These are phyloP conservation scores for Umbilicaria muhlenbergii DNA, from an alignment of 495 filamentous ascomycete genomes.

Conservation along the genomic window DNA sequence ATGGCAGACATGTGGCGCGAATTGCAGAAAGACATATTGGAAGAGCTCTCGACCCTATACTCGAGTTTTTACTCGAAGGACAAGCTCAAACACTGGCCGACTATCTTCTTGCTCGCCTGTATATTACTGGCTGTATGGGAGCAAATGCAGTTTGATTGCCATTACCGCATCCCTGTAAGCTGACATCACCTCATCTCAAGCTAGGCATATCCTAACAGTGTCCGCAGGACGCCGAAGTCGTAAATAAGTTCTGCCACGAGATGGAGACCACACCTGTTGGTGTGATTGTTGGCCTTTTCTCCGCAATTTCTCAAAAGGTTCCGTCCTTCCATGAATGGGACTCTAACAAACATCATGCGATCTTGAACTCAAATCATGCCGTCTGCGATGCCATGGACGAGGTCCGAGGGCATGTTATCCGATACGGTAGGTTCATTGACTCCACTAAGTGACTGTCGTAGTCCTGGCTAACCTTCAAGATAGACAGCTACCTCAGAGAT, in stretches of 20 bases:
- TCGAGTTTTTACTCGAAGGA: conserved; percentile 85
- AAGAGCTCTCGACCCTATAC: conserved; percentile 79
- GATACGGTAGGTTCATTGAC: conserved; percentile 53
- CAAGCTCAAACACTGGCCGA: conserved; percentile 92
- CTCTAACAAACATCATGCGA: conserved; percentile 67
- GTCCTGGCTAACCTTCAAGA: conserved; percentile 14
- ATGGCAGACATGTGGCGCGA: conserved; percentile 94
- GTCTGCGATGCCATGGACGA: conserved; percentile 91
- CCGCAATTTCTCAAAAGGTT: conserved; percentile 87
- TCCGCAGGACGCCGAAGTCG: conserved; percentile 48
- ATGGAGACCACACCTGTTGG: conserved; percentile 91
- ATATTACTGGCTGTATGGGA: conserved; percentile 89
- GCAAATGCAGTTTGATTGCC: conserved; percentile 92
- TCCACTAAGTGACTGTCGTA: not conserved
- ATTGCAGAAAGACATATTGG: conserved; percentile 81
- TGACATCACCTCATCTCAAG: not conserved
- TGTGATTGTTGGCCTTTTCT: conserved; percentile 87
- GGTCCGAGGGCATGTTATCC: conserved; percentile 72
- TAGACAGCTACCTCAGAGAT: conserved; percentile 43
- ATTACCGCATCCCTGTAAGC: conserved; percentile 63
- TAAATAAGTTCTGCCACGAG: conserved; percentile 82
- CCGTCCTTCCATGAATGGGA: conserved; percentile 87
- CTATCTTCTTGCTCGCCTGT: conserved; percentile 86
- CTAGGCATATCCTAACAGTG: not conserved
- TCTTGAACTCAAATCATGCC: conserved; percentile 73